A percentile compares a stretch with the other conserved stretches of the same genome.
phyloP scores from a whole-genome alignment of 352 stramenopile species.

The Saprolegnia parasitica region DNA sequence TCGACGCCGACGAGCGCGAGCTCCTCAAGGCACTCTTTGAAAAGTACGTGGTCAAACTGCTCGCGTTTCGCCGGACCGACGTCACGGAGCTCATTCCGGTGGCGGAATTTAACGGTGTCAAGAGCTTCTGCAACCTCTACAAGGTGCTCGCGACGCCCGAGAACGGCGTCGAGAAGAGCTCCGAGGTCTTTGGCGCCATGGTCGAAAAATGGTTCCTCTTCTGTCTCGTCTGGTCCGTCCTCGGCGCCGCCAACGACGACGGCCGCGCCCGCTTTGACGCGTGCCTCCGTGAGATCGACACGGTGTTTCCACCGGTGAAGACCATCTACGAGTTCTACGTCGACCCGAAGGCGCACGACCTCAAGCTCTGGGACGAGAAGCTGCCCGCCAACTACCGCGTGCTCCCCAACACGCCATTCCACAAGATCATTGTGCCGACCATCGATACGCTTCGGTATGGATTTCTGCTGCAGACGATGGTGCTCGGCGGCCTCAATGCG shows the following conservation, averaged over 20 bases:
- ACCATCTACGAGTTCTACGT: slow-evolving; percentile 93
- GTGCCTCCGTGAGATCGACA: slow-evolving; percentile 89
- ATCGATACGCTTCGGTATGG: slow-evolving; percentile 80
- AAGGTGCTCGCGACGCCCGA: slow-evolving; percentile 61
- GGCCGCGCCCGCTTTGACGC: slow-evolving; percentile 79
- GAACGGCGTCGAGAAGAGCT: slow-evolving; percentile 73
- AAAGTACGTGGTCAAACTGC: slow-evolving; percentile 73
- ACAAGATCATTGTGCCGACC: slow-evolving; percentile 86
- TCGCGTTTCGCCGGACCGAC: slow-evolving; percentile 60
- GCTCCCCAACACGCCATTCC: slow-evolving; percentile 61
- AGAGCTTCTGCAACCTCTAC: slow-evolving; percentile 84
- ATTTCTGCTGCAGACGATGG: slow-evolving; percentile 74
- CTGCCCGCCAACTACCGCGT: slow-evolving; percentile 71
- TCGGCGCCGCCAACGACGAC: slow-evolving; percentile 80
- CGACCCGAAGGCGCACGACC: slow-evolving; percentile 65
- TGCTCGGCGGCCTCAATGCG: slow-evolving; percentile 63
- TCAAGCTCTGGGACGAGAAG: slow-evolving; percentile 84
- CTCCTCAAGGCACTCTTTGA: slow-evolving; percentile 66
- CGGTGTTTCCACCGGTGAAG: slow-evolving; percentile 87
- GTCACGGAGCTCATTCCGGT: slow-evolving; percentile 73
- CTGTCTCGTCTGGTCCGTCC: slow-evolving; percentile 81
- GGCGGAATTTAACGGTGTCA: slow-evolving; percentile 75
- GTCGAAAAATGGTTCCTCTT: slow-evolving; percentile 86
- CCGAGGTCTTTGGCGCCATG: slow-evolving; percentile 58
- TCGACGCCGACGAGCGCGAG: slow-evolving; percentile 56